Percentiles rank a stretch among this genome's conserved stretches.
Evolutionary conservation across 2,329 filamentous ascomycete genomes (phyloP).

Genomic region (Alternaria rosae): DNA sequence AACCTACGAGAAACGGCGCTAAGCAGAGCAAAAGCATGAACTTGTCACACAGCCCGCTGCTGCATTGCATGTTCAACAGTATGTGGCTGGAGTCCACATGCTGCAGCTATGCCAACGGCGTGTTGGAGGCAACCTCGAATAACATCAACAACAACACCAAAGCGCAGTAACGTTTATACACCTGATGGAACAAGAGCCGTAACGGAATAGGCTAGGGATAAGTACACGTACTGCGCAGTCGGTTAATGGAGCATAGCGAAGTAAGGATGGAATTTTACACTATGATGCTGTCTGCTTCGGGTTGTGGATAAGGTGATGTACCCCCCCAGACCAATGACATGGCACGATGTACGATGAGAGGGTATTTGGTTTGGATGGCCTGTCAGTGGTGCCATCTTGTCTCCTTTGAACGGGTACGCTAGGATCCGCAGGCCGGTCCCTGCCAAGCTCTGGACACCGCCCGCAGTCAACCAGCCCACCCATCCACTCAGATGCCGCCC

Average conservation of each 20-base stretch:
- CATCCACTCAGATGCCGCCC: constrained; percentile 18
- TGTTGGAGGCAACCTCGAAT: background rate
- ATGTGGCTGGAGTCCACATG: background rate
- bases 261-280: background rate
- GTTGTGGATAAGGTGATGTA: constrained; percentile 5
- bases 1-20: background rate
- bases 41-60: background rate
- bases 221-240: background rate
- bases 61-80: background rate
- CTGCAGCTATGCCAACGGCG: background rate
- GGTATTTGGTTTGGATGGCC: constrained; percentile 17
- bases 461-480: background rate
- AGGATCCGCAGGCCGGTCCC: constrained; percentile 21
- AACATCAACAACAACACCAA: background rate
- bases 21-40: background rate
- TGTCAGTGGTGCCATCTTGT: constrained; percentile 35
- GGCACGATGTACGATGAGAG: constrained; percentile 23
- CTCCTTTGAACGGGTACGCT: constrained; percentile 15
- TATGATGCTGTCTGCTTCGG: background rate
- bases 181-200: constrained; percentile 6
- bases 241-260: constrained; percentile 7
- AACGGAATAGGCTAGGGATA: constrained; percentile 17
- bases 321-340: constrained; percentile 26
- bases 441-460: constrained; percentile 23
- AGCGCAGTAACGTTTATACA: background rate